Evolutionary conservation across 352 stramenopile genomes (phyloP).

Genomic region (Globisporangium yorkense): DNA sequence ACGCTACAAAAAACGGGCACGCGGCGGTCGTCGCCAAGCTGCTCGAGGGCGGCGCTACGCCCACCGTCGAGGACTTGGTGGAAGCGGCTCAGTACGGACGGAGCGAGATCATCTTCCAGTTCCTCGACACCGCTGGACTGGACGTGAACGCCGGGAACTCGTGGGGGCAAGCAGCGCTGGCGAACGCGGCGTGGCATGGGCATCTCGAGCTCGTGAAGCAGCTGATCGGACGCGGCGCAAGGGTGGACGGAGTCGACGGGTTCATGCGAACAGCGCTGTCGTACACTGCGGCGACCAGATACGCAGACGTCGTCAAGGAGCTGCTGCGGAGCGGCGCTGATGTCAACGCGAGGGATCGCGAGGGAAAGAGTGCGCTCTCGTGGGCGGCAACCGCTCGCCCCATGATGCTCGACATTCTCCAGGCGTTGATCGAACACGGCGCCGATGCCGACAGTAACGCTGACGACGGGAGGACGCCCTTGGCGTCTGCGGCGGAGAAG

Average conservation of each 20-base stretch:
- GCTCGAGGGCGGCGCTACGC: not conserved
- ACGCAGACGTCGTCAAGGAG: not conserved
- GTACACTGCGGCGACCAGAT: not conserved
- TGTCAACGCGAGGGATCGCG: not conserved
- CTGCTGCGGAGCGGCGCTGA: not conserved
- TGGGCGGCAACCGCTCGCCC: not conserved
- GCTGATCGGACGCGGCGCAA: not conserved
- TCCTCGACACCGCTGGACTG: not conserved
- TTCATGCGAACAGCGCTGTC: not conserved
- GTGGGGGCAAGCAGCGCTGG: not conserved
- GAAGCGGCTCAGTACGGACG: not conserved
- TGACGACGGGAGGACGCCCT: not conserved
- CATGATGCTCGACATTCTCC: not conserved
- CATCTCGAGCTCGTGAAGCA: not conserved
- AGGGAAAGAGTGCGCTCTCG: not conserved
- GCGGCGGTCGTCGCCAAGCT: not conserved
- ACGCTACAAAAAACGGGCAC: not conserved
- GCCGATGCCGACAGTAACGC: not conserved
- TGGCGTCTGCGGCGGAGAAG: not conserved
- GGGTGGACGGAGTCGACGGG: not conserved
- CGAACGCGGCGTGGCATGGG: not conserved
- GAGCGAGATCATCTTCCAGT: not conserved
- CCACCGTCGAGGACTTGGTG: not conserved
- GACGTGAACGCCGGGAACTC: not conserved
- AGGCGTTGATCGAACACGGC: not conserved